Evolutionary conservation across 75 land plant species (phyloP), one percentile per base, ranked within the genome.

Genomic region (Chamaecyparis obtusa): DNA sequence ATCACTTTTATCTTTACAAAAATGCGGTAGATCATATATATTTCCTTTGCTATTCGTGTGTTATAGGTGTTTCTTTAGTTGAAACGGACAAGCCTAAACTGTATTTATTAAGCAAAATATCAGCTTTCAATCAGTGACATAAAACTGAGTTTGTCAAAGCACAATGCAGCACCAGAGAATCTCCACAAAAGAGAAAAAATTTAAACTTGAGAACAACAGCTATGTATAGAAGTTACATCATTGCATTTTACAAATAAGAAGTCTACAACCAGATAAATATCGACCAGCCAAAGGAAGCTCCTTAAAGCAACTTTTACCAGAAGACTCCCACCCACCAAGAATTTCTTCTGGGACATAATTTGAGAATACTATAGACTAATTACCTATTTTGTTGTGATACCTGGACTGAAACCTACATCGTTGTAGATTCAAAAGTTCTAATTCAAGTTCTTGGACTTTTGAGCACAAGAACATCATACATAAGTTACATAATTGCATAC

Each of bases 301-400:
- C 16, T 39, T 78, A 10, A 84, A 84, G 56, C 35, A 30, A 49
- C 13, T 84, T 49, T 17, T 33, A 84, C 11, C 30, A 43, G 21
- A 41, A 17, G 85, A 24, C 86, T 91, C 94, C 97, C 98, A 96
- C 5, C 98, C 94, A 77, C 96, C 97, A 37, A 97, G 85, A 88
- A 95, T 93, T 17, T 86, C 86, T 17, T 69, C 86, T 13, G 99
- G 98, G 85, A 95, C 92, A 86, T 97, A 96, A 88, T 89, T 97
- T 67, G 96, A 95, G 87, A 92, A 97, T 17, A 97, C 86, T 84
- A 92, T 88, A 90, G 96, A 97, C 88, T 95, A 96, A 85, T 97
- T 97, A 24, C 96, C 99, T 21, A 96, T 94, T 89, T 97, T 97
- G 90, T 91, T 95, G 14, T 90, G 87, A 84, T 95, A 96, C 15